Percentiles rank a stretch among this genome's conserved stretches.
These are phyloP conservation scores for Aspergillus hiratsukae DNA, from an alignment of 2,329 filamentous ascomycete species.

Conservation along the genomic window DNA sequence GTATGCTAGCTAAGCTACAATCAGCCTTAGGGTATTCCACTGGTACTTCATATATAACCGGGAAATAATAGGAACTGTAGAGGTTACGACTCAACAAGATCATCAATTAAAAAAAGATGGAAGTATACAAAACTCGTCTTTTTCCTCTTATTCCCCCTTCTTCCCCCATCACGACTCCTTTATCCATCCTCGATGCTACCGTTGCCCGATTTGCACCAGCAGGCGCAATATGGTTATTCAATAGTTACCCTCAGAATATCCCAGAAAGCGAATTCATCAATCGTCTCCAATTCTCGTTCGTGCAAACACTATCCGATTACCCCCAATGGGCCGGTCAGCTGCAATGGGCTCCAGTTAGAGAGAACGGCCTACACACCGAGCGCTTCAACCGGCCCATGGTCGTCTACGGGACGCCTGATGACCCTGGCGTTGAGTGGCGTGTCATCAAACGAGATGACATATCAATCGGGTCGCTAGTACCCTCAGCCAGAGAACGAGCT, in stretches of 20 bases:
- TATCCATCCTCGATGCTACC: constrained; percentile 11
- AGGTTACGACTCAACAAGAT: too few relatives aligned
- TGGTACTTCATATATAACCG: too few relatives aligned
- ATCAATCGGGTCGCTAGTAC: background rate
- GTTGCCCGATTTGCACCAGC: constrained; percentile 9
- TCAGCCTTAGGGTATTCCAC: too few relatives aligned
- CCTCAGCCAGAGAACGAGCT: background rate
- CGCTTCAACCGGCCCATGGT: constrained; percentile 9
- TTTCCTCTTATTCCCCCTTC: too few relatives aligned
- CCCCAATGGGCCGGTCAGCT: constrained; percentile 12
- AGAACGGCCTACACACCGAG: constrained; percentile 2
- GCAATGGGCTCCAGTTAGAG: constrained; percentile 8
- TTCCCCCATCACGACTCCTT: constrained; percentile 1
- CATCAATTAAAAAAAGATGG: too few relatives aligned
- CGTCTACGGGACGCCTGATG: background rate
- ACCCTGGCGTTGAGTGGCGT: constrained; percentile 6
- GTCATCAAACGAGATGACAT: background rate
- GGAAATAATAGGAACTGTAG: too few relatives aligned
- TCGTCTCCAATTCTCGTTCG: constrained; percentile 14
- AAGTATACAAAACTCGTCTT: too few relatives aligned
- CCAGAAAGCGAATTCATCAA: constrained; percentile 3
- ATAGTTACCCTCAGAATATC: constrained; percentile 20
- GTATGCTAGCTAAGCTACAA: too few relatives aligned
- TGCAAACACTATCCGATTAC: constrained; percentile 10
- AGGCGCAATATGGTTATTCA: constrained; percentile 38